Conservation (phyloP, 2,329 filamentous ascomycete species). For the Fusarium poae region DNA sequence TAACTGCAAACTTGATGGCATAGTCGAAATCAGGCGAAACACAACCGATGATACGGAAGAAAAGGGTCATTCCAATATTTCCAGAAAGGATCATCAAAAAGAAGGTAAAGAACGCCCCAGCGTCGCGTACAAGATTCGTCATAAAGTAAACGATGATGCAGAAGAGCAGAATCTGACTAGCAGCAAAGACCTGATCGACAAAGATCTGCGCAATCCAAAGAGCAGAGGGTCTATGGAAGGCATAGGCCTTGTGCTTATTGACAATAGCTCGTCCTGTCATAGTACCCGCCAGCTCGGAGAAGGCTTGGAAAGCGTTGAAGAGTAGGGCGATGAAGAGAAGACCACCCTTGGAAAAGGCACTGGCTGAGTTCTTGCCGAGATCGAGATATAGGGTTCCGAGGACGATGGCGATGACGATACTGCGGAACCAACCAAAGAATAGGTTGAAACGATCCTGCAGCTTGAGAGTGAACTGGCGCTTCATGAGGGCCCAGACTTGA, state of each 20-base stretch:
- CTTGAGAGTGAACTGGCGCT: conserved; percentile 86
- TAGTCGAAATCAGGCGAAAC: conserved; percentile 85
- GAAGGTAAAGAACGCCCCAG: conserved; percentile 83
- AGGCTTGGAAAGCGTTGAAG: conserved; percentile 90
- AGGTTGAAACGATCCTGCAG: conserved; percentile 88
- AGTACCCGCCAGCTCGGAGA: conserved; percentile 79
- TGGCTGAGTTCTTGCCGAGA: conserved; percentile 73
- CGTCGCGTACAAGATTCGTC: conserved; percentile 75
- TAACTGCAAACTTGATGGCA: conserved; percentile 84
- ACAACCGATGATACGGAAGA: conserved; percentile 81
- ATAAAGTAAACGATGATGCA: conserved; percentile 85
- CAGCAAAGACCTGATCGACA: conserved; percentile 80
- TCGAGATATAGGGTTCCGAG: conserved; percentile 84
- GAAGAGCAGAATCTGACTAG: conserved; percentile 78
- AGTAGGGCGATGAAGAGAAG: conserved; percentile 83
- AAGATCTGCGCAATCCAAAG: conserved; percentile 87
- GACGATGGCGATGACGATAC: conserved; percentile 80
- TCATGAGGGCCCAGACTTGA: conserved; percentile 86
- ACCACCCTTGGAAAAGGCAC: conserved; percentile 85
- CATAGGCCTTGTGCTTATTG: conserved; percentile 86
- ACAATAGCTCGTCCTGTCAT: conserved; percentile 83
- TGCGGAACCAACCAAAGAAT: conserved; percentile 75
- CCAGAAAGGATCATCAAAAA: conserved; percentile 69
- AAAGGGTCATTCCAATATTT: conserved; percentile 76
- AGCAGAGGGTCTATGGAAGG: conserved; percentile 85